Evolutionary conservation across 192 early-diverging fungal species (phyloP).

Genomic region (Jimgerdemannia flammicorona): DNA sequence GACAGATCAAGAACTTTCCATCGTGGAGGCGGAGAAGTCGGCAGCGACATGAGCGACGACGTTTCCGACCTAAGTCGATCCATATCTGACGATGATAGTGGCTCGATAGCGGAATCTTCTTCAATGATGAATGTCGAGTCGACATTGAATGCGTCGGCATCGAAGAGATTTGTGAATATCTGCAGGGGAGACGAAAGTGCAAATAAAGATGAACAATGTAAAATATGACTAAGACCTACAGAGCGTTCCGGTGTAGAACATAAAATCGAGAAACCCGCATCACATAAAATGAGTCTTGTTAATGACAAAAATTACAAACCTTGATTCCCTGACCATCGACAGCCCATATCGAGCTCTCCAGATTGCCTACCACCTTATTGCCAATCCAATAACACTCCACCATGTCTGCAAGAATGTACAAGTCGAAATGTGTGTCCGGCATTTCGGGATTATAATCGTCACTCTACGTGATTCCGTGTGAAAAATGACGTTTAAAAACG

Average conservation of each 20-base stretch:
- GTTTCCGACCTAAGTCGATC: not conserved
- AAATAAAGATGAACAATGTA: not conserved
- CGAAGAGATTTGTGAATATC: slow-evolving; percentile 2
- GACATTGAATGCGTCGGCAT: not conserved
- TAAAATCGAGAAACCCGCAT: too few relatives aligned
- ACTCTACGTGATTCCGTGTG: slow-evolving; percentile 38
- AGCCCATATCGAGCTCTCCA: slow-evolving; percentile 67
- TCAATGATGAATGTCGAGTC: not conserved
- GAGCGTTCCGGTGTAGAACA: too few relatives aligned
- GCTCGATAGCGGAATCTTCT: not conserved
- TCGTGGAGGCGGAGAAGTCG: not conserved
- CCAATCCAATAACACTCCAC: slow-evolving; percentile 79
- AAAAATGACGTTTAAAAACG: not conserved
- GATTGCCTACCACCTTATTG: slow-evolving; percentile 42
- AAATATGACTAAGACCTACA: too few relatives aligned
- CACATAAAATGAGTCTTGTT: too few relatives aligned
- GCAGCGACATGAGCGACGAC: not conserved
- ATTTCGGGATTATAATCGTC: slow-evolving; percentile 12
- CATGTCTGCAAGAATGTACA: slow-evolving; percentile 49
- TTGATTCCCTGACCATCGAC: slow-evolving; percentile 62
- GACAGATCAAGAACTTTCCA: not conserved
- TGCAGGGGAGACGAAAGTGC: not conserved
- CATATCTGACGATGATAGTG: not conserved
- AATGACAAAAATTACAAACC: slow-evolving; percentile 26
- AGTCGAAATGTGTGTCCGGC: slow-evolving; percentile 30